Base-by-base conservation (phyloP, 169 alveolate species). In the Babesia divergens region DNA sequence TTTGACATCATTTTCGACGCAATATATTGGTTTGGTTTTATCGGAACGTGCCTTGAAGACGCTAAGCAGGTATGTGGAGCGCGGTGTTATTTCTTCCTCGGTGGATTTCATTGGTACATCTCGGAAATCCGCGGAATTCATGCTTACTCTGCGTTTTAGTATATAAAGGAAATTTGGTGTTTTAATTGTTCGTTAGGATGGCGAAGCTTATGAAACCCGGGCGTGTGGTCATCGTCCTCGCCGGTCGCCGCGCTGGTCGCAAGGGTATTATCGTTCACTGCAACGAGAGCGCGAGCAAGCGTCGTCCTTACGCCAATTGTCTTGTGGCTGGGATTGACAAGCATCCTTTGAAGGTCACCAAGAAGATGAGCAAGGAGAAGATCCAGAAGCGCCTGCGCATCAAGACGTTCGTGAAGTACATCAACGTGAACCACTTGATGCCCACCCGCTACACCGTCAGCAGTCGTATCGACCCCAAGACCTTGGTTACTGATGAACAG, bases 181-280 rank as follows among this genome's bases (percentile, higher is more conserved):
- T 24, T 24, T n/a, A 50, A 6, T 32, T 28, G 34, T 59, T n/a
- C 16, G 8, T 71, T 35, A 51, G 74, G 69, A 83, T 90, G 95
- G 90, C 79, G 11, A 89, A 76, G 82, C 83, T 91, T 67, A 89
- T 95, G 85, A 95, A 94, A 77, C 96, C 97, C 65, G 99, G 99
- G 47, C 97, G 98, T 83, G 97, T 98, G 47, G 99, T 97, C 75
- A 92, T 98, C 76, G 89, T 98, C 67, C 92, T 95, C 50, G 86
- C 94, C 65, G 99, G 99, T 68, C 98, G 99, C 84, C 92, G 94
- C 90, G 99, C 99, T 16, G 99, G 99, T 62, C 94, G 95, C 94
- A 98, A 98, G 93, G 99, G 98, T 26, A 90, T 98, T 68, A 92
- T 97, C 71, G 97, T 96, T 42, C 96, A 90, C 77, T 91, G 98